These are phyloP conservation scores for Sarcodon aspratus DNA, from an alignment of 768 basidiomycete genomes.

Conservation along the genomic window DNA sequence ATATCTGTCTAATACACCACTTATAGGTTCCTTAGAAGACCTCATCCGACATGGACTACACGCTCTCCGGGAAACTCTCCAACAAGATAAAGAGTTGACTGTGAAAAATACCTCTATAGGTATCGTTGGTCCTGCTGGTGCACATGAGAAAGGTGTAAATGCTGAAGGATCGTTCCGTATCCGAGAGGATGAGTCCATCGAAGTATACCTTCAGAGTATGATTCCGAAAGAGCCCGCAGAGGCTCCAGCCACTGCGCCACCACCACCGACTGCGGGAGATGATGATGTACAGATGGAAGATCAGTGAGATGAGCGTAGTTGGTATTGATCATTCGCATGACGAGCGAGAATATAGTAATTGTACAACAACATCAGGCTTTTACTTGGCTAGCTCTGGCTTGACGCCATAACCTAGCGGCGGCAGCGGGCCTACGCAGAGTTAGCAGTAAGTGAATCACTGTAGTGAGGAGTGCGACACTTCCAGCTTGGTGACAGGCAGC, in stretches of 20 bases:
- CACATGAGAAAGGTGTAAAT: constrained; percentile 39
- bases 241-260: constrained; percentile 25
- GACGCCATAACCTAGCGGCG: constrained; percentile 55
- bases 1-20: not conserved
- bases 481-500: constrained; percentile 96
- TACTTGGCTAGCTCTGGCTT: constrained; percentile 12
- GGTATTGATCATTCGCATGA: constrained; percentile 3
- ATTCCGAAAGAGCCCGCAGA: constrained; percentile 48
- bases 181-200: constrained; percentile 72
- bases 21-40: constrained; percentile 69
- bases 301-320: constrained; percentile 9
- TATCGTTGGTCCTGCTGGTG: constrained; percentile 69
- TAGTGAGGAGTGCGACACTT: constrained; percentile 77
- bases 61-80: constrained; percentile 91
- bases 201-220: constrained; percentile 71
- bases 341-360: constrained; percentile 2
- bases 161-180: constrained; percentile 68
- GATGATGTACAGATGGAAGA: constrained; percentile 87
- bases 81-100: constrained; percentile 96
- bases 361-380: constrained; percentile 2
- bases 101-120: constrained; percentile 92
- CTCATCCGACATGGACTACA: constrained; percentile 89
- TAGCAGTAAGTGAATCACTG: constrained; percentile 67
- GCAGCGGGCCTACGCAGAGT: constrained; percentile 58
- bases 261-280: constrained; percentile 34